phyloP scores from a whole-genome alignment of 73 alveolate genomes.

The Durusdinium trenchii region DNA sequence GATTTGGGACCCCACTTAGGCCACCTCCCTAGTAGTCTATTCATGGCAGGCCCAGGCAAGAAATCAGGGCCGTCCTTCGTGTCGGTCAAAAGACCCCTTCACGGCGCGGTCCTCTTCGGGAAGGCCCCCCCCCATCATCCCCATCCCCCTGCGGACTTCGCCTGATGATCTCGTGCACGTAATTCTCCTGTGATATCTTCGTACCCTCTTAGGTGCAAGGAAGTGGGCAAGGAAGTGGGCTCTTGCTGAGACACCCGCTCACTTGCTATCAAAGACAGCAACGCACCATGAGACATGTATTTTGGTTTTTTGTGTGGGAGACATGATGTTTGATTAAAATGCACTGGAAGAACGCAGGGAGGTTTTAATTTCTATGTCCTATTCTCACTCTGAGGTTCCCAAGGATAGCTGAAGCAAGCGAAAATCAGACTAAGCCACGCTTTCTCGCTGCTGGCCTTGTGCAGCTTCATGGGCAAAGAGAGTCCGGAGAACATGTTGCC shows the following conservation, averaged over 20 bases:
- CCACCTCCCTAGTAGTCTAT: no score
- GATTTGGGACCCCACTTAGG: no score
- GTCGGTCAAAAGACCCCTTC: no score
- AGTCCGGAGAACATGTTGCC: conserved; percentile 95
- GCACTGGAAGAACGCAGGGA: neutral
- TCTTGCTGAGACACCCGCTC: no score
- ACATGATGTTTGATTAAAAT: neutral
- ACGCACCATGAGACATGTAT: neutral
- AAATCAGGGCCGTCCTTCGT: no score
- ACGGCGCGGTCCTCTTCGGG: no score
- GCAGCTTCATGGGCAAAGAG: conserved; percentile 78
- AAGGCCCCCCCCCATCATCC: neutral
- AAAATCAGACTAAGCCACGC: neutral
- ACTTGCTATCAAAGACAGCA: no score
- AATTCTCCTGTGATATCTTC: conserved; percentile 45
- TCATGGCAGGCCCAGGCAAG: no score
- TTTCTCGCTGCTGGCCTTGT: conserved; percentile 27
- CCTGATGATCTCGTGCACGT: conserved; percentile 93
- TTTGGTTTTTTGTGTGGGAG: neutral
- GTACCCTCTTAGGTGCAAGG: no score
- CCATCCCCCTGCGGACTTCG: neutral
- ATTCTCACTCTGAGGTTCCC: neutral
- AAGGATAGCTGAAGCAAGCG: neutral
- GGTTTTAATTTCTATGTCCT: neutral
- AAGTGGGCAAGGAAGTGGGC: no score